Evolutionary conservation across 1,284 basidiomycete species (phyloP), one percentile per base, ranked within the genome.

Genomic region (Sporisorium exsertum): DNA sequence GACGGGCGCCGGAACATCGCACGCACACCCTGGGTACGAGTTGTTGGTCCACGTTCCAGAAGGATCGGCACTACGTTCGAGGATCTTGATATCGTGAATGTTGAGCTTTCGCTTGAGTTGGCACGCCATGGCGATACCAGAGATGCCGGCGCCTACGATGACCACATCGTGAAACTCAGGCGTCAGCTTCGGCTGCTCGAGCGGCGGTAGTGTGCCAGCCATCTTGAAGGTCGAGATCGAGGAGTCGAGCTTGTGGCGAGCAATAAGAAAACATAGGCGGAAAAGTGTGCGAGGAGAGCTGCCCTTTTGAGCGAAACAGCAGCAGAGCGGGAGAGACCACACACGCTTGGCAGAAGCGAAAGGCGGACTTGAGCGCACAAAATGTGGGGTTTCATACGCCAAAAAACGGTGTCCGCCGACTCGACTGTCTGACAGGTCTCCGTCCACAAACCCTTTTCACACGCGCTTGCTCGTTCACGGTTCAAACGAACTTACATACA

Each of bases 1-100:
- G 56, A 85, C 78, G n/a, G 81, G 70, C 1, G 80, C 78, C 7
- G 84, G 84, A 5, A 85, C 79, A 45, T 84, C 83, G 52, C 81
- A 83, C 0, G 77, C 83, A 45, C 74, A 77, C 15, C 79, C 80
- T 0, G 84, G 84, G 56, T 85, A 82, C 15, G 69, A 65, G 64
- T 82, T 82, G 55, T 67, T 67, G 26, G 78, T 76, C 81, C 81
- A 82, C 0, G 79, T 81, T 5, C 80, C 81, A 2, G 78, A 67
- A 3, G 72, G 73, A 20, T 77, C 78, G 2, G 56, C 61, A 12
- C 60, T 45, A 12, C 64, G 58, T 33, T 82, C 81, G 37, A 82
- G 64, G 27, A 82, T 78, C 58, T 64, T 70, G 62, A 82, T 59
- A 52, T 82, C 80, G 54, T 73, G 70, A 33, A 82, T 68, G 49